These are phyloP conservation scores for Chaetomium sp. DNA, from an alignment of 2,329 filamentous ascomycete species.

Conservation along the genomic window DNA sequence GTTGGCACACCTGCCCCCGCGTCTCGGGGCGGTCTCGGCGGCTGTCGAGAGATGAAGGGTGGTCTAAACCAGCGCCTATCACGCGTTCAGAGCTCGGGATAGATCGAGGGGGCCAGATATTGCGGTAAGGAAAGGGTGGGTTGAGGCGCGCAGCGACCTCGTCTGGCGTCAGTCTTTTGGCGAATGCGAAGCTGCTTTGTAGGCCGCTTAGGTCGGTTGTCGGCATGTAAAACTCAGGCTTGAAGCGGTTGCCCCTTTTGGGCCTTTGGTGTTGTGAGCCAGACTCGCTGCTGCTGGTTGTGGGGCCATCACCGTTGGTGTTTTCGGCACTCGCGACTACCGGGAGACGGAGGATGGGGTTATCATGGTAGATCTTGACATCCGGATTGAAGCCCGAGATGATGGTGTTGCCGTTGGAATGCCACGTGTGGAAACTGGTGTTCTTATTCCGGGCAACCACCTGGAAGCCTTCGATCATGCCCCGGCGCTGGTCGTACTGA, in stretches of 20 bases:
- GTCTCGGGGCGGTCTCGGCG: constrained; percentile 36
- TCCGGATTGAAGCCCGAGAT: constrained; percentile 67
- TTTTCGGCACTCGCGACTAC: constrained; percentile 4
- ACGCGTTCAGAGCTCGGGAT: constrained; percentile 59
- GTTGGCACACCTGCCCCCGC: constrained; percentile 57
- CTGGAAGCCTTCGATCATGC: constrained; percentile 74
- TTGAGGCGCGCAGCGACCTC: constrained; percentile 28
- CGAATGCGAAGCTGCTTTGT: constrained; percentile 62
- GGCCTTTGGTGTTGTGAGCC: neutral
- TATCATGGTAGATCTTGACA: constrained; percentile 66
- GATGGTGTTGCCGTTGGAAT: constrained; percentile 56
- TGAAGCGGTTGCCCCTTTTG: constrained; percentile 31
- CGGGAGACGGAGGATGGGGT: constrained; percentile 58
- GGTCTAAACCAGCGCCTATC: constrained; percentile 27
- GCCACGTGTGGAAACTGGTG: constrained; percentile 56
- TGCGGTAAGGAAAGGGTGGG: constrained; percentile 38
- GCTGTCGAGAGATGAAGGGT: constrained; percentile 23
- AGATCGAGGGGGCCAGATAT: constrained; percentile 69
- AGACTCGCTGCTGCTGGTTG: neutral
- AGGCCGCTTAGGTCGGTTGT: constrained; percentile 42
- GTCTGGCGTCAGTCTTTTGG: constrained; percentile 34
- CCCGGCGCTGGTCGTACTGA: constrained; percentile 67
- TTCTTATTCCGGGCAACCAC: constrained; percentile 59
- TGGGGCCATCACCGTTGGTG: neutral
- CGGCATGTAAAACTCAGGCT: constrained; percentile 47